Evolutionary conservation across 768 basidiomycete genomes (phyloP), one percentile per base, ranked within the genome.

Genomic region (Tulasnella sp.): DNA sequence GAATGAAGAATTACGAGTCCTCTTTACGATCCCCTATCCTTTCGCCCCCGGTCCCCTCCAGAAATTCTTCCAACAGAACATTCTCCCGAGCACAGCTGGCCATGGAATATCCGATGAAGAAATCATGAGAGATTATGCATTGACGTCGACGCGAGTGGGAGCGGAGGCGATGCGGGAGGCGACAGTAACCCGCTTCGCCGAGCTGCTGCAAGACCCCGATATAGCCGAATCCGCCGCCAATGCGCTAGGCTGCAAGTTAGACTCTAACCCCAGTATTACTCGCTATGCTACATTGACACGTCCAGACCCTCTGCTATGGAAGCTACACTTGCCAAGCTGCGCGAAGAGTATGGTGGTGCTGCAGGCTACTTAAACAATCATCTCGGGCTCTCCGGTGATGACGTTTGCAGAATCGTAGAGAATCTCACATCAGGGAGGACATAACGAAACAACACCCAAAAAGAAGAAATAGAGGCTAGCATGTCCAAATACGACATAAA

Each of bases 111-210:
- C 88, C 57, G 87, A 92, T 81, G 88, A 90, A 61, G 81, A 82
- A 5, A 90, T 94, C 75, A 90, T 91, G 15, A 86, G 87, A 13
- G 93, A 95, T 83, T 95, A 95, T 81, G 89, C 92, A 3, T 84
- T 95, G 40, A 94, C 91, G 26, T n/a, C n/a, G n/a, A n/a, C n/a
- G n/a, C 86, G 92, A 77, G 85, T 95, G 51, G 93, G 93, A 6
- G 90, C 93, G 42, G 93, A 94, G 82, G 93, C 93, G n/a, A 89
- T 90, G 16, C 88, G 93, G 32, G 89, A 89, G 79, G 89, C 87
- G 86, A 88, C 94, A 55, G 89, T 93, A 86, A 84, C 86, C 46
- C 77, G 76, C 3, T 79, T 79, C 79, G 70, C 69, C 39, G 61
- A 26, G 5, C 61, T 67, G 9, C 32, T 67, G 42, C 29, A 61